Evolutionary conservation across 306 rosid species (phyloP).

Genomic region (Trifolium subterraneum): DNA sequence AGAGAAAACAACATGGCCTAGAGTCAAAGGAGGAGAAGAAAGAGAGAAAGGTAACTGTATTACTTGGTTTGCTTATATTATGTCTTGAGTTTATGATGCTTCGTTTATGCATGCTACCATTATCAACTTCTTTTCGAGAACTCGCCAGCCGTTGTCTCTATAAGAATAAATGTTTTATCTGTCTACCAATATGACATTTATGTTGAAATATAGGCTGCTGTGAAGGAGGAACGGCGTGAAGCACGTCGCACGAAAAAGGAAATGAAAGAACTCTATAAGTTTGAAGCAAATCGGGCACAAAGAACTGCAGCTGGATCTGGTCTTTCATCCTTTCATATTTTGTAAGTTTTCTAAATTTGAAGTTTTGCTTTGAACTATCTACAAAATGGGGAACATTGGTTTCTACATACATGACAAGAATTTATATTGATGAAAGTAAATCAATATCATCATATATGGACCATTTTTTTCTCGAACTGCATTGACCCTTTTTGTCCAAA

Average conservation of each 20-base stretch:
- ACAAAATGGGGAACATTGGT: background rate
- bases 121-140: constrained; percentile 13
- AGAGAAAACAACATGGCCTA: constrained; percentile 71
- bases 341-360: constrained; percentile 52
- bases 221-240: constrained; percentile 83
- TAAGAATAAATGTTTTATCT: constrained; percentile 5
- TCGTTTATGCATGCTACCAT: constrained; percentile 11
- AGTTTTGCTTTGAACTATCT: background rate
- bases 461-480: background rate
- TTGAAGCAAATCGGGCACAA: constrained; percentile 83
- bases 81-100: constrained; percentile 16
- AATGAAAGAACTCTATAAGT: constrained; percentile 74
- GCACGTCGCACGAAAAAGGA: constrained; percentile 85
- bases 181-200: background rate
- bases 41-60: constrained; percentile 77
- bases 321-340: constrained; percentile 76
- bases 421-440: constrained; percentile 18
- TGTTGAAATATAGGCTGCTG: constrained; percentile 62
- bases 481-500: background rate
- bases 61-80: constrained; percentile 22
- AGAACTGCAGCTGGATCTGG: constrained; percentile 80
- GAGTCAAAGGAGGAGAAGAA: constrained; percentile 90
- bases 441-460: constrained; percentile 1
- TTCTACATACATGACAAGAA: background rate
- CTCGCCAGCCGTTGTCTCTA: background rate